Conservation (phyloP, 2,329 filamentous ascomycete species). For the Fusarium penzigii region DNA sequence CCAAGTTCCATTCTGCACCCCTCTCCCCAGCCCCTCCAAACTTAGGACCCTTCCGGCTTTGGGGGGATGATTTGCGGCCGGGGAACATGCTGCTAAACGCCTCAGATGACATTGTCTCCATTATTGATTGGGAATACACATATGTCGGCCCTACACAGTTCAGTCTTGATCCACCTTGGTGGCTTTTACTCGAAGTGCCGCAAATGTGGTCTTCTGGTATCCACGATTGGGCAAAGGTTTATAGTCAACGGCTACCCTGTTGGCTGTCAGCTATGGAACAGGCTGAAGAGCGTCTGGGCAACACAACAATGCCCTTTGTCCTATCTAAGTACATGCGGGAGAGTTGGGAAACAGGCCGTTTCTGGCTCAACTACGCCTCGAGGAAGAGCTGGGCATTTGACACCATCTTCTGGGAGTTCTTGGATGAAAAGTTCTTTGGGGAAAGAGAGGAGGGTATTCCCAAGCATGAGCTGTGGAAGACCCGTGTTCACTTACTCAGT, state of each 20-base stretch:
- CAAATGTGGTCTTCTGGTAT: conserved; percentile 36
- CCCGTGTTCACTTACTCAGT: conserved; percentile 30
- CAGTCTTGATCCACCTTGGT: conserved; percentile 38
- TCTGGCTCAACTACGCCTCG: conserved; percentile 36
- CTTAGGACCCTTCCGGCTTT: conserved; percentile 30
- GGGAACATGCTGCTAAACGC: conserved; percentile 35
- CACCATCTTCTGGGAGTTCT: conserved; percentile 36
- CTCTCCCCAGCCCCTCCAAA: conserved; percentile 18
- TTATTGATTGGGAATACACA: conserved; percentile 44
- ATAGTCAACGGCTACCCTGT: conserved; percentile 33
- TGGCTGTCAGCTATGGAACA: conserved; percentile 36
- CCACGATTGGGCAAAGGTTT: conserved; percentile 31
- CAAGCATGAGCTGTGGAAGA: conserved; percentile 28
- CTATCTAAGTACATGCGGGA: conserved; percentile 39
- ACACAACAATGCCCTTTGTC: neutral
- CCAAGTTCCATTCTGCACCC: conserved; percentile 4
- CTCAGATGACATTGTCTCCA: conserved; percentile 20
- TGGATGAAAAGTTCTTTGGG: conserved; percentile 37
- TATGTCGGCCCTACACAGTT: conserved; percentile 39
- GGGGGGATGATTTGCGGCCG: conserved; percentile 36
- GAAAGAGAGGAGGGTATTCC: conserved; percentile 6
- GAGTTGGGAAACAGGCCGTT: conserved; percentile 37
- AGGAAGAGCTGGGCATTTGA: conserved; percentile 42
- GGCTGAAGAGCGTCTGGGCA: conserved; percentile 6
- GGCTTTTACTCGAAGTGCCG: conserved; percentile 36